Evolutionary conservation across 2,329 filamentous ascomycete species (phyloP).

Genomic region (Pseudofabraea citricarpa): DNA sequence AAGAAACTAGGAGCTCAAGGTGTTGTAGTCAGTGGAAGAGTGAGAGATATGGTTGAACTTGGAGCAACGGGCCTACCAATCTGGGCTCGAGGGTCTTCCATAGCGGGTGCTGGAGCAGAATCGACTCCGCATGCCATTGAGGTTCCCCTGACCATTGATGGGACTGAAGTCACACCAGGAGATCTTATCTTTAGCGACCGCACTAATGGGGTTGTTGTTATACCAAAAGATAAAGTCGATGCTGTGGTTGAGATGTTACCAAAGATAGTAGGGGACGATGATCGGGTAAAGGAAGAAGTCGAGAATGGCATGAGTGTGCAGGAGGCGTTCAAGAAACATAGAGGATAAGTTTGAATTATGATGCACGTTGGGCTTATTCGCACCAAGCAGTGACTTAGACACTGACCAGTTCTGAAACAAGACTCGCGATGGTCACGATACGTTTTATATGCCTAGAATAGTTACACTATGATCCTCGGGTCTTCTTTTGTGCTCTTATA

Average conservation of each 20-base stretch:
- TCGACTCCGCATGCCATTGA: conserved; percentile 51
- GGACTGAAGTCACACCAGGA: conserved; percentile 42
- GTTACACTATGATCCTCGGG: too few species aligned
- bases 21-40: conserved; percentile 63
- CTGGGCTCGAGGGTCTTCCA: conserved; percentile 52
- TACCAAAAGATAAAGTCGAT: conserved; percentile 56
- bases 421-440: too few species aligned
- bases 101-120: conserved; percentile 52
- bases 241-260: conserved; percentile 55
- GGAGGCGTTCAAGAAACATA: conserved; percentile 55
- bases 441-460: too few species aligned
- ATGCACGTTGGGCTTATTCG: too few species aligned
- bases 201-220: conserved; percentile 63
- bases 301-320: conserved; percentile 54
- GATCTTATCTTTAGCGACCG: conserved; percentile 69
- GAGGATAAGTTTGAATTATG: conserved; percentile 9
- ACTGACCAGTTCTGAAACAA: too few species aligned
- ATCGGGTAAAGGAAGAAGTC: conserved; percentile 62
- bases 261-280: conserved; percentile 40
- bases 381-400: too few species aligned
- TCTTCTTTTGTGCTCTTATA: too few species aligned
- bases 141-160: conserved; percentile 38
- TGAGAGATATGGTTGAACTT: conserved; percentile 61
- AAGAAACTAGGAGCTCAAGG: conserved; percentile 54
- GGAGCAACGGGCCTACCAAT: conserved; percentile 50